A percentile compares a stretch with the other conserved stretches of the same genome.
phyloP scores from a whole-genome alignment of 2,329 filamentous ascomycete genomes.

The Alternaria novae-zelandiae region DNA sequence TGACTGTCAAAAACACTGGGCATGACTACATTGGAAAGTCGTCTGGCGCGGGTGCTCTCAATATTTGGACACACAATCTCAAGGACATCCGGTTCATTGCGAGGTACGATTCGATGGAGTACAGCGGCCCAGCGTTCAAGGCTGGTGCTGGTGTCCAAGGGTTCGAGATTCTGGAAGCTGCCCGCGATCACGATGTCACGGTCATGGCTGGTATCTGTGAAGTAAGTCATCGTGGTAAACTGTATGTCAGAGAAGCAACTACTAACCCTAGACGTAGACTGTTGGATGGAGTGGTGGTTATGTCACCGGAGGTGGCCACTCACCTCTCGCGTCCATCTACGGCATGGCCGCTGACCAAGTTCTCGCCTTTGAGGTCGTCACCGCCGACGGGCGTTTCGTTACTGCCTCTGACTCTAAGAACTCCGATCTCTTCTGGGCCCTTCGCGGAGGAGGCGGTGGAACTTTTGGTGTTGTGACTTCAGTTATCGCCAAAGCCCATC shows the following conservation, averaged over 20 bases:
- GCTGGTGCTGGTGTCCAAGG: conserved; percentile 33
- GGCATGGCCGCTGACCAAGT: conserved; percentile 36
- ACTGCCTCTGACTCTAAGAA: conserved; percentile 24
- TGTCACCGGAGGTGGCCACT: conserved; percentile 32
- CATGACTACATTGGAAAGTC: conserved; percentile 31
- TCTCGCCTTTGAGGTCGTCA: conserved; percentile 33
- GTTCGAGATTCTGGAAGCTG: conserved; percentile 26
- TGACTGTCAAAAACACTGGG: conserved; percentile 27
- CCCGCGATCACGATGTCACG: conserved; percentile 32
- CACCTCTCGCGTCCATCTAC: conserved; percentile 15
- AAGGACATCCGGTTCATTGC: conserved; percentile 22
- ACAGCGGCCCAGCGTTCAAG: conserved; percentile 31
- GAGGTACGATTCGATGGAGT: conserved; percentile 16
- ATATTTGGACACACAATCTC: conserved; percentile 40
- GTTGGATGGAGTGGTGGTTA: conserved; percentile 22
- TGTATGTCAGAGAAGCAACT: too few relatives aligned
- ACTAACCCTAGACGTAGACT: conserved; percentile 27
- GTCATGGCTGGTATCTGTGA: conserved; percentile 17
- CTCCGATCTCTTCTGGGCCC: conserved; percentile 25
- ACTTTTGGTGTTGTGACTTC: conserved; percentile 30
- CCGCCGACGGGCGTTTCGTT: conserved; percentile 27
- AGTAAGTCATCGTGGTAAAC: conserved; percentile 26
- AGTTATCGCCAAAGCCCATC: conserved; percentile 24
- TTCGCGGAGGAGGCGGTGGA: conserved; percentile 25
- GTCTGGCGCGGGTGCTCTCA: conserved; percentile 30